Base-by-base conservation (phyloP, 2,329 filamentous ascomycete species). In the Arthrobotrys iridis region DNA sequence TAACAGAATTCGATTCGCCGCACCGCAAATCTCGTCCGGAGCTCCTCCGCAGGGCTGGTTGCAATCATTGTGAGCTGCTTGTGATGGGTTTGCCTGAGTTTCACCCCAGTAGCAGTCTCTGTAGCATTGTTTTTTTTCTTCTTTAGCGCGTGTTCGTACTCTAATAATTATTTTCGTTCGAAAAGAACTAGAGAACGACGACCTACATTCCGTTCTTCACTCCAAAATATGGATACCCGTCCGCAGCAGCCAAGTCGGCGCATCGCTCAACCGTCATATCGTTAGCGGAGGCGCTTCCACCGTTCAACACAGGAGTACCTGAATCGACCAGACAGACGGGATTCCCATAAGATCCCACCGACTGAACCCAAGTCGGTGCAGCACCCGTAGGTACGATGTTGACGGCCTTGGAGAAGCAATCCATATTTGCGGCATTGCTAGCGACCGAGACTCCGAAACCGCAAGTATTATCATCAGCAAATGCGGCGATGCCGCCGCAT, bases 21-120 rank as follows among this genome's bases (percentile, higher is more conserved):
- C 55, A 26, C 55, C 55, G 55, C 55, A 60, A 11, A 60, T 24
- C n/a, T 60, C 35, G 22, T 22, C 35, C 11, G 35, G 35, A 24
- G 15, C 28, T 43, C 55, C 55, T 3, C 13, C 37, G 22, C 55
- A 60, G 10, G 55, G 35, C 11, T 60, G 55, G 37, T 60, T 60
- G 55, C 55, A 60, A 43, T 60, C 30, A 10, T 43, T 37, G 35
- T 60, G 55, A 1, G 55, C 55, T 10, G 55, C 41, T n/a, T 43
- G 55, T 24, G 24, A 3, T 8, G 55, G 55, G 22, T 60, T 60
- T 3, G 37, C 13, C 22, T 60, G 35, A 45, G 15, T 18, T 30
- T 60, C 35, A 15, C 55, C 55, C 55, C 55, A 60, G 22, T 43
- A 43, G 55, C 55, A 60, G 15, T 60, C 55, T 13, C 55, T 60